Evolutionary conservation across 192 early-diverging fungal species (phyloP), one percentile per base, ranked within the genome.

Genomic region (Linnemannia elongata): DNA sequence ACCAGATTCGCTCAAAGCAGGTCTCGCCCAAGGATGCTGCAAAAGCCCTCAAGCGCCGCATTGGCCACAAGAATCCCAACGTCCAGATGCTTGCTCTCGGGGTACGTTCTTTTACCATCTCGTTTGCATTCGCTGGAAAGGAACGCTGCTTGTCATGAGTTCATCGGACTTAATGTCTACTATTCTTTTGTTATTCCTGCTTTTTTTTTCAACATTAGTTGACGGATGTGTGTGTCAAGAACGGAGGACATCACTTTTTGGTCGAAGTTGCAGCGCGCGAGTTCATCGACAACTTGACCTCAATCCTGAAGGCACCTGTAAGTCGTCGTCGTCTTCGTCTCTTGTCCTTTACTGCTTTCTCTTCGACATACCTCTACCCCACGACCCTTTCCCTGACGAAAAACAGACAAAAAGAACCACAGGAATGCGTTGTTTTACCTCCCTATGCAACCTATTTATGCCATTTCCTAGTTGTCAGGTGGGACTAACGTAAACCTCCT

Each of bases 211-310:
- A 6, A 41, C 8, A 35, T 13, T 87, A 97, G 94, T 90, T 99
- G 49, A 90, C 94, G 6, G 98, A 99, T 89, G 95, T 95, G 44
- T 98, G 96, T 82, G 96, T 98, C 41, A 99, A 99, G 89, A 99
- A 99, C 88, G 95, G 95, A 55, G 98, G 98, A 17, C 85, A 91
- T 44, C 93, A 95, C 69, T 97, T 99, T 85, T 88, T 98, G 72
- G 91, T 93, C 22, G 96, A 99, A 83, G 89, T 99, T 35, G 95
- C 97, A 9, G 91, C 93, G 12, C 93, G 95, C 55, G 98, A 99
- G 76, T 99, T 99, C 89, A 93, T 97, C 52, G 97, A 99, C 82
- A 93, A 95, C 69, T 85, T 99, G 71, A 92, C 93, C 0, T 91
- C 91, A 6, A 85, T 98, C 36, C 77, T 92, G 27, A 91, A 91